phyloP scores from a whole-genome alignment of 345 rosid genomes.

The Eucalyptus globulus region DNA sequence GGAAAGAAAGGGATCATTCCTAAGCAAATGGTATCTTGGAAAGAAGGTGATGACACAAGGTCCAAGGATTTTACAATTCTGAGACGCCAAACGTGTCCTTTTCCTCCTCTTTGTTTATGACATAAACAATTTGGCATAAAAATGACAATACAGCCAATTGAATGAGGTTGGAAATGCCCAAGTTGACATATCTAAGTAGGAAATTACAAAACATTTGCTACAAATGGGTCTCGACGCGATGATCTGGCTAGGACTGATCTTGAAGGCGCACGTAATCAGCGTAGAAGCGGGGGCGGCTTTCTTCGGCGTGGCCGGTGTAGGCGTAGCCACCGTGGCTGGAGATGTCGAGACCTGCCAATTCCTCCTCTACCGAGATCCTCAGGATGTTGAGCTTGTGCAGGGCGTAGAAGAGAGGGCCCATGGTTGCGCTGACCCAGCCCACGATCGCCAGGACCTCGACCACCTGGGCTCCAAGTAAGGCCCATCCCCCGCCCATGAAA shows the following conservation, averaged over 20 bases:
- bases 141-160: background rate
- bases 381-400: conserved; percentile 29
- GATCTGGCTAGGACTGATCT: background rate
- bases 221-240: background rate
- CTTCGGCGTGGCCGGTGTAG: conserved; percentile 15
- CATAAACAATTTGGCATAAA: background rate
- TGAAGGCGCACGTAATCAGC: conserved; percentile 18
- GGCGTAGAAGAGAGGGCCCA: conserved; percentile 45
- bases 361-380: conserved; percentile 36
- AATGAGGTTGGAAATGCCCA: background rate
- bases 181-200: background rate
- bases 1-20: background rate
- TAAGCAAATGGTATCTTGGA: background rate
- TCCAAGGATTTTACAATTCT: background rate
- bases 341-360: conserved; percentile 46
- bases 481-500: conserved; percentile 55
- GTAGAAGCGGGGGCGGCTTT: conserved; percentile 16
- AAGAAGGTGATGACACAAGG: background rate
- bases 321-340: conserved; percentile 57
- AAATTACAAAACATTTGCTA: background rate
- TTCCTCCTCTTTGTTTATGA: background rate
- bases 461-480: conserved; percentile 33
- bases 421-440: conserved; percentile 34
- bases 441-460: conserved; percentile 26
- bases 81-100: background rate